Evolutionary conservation across 371 early-diverging fungal species (phyloP), one percentile per base, ranked within the genome.

Genomic region (Apophysomyces trapeziformis): DNA sequence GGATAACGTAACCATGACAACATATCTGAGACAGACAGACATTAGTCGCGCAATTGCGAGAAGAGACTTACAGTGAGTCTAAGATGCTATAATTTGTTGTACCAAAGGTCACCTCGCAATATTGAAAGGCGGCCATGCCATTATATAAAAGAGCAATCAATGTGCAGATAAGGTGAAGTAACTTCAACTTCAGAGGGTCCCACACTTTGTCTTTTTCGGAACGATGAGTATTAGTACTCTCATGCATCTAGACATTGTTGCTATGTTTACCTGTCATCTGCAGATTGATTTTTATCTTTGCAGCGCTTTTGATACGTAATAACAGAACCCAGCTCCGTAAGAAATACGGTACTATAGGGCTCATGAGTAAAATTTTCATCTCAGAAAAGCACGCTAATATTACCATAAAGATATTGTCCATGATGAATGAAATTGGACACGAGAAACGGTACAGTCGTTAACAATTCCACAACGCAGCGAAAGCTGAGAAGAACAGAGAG

Each of bases 91-190:
- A 82, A n/a, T 78, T 76, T n/a, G 68, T 44, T 9, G 77, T 70
- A 2, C 78, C 85, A 73, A 90, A 90, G 38, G 80, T 82, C 6
- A 82, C 77, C 58, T 93, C 93, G 38, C 83, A 80, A 66, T 87
- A 92, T 44, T 90, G 85, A 64, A 93, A 91, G 6, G 87, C 79
- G 18, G 90, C 88, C 78, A 89, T 76, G 14, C 85, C 90, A 63
- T 88, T 84, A 68, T 90, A 93, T 11, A 93, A 57, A 45, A 93
- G 75, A 0, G 78, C 81, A n/a, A 89, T 38, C 38, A 92, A 70
- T 5, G 87, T 87, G 16, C 83, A 79, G n/a, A 90, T 74, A 35
- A 93, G 74, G 11, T 86, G 72, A 16, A 90, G 78, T 37, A 91
- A 57, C 56, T 87, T 87, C 37, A 86, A 85, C 16, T 80, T 85